Evolutionary conservation across 768 basidiomycete genomes (phyloP), one percentile per base, ranked within the genome.

Genomic region (Auriscalpium orientale): DNA sequence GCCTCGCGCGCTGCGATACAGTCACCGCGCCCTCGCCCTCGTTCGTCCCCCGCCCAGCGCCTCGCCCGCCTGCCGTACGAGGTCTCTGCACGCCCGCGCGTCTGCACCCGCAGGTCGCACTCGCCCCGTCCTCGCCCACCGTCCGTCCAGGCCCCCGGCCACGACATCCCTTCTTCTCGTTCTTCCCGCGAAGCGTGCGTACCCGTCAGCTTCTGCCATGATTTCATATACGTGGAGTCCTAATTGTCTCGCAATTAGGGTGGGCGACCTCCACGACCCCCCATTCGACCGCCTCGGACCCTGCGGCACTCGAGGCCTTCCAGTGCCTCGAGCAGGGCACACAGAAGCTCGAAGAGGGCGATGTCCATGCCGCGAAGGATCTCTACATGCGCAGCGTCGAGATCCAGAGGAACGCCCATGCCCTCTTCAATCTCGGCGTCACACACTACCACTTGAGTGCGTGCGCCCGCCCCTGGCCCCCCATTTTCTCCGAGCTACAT

Each of bases 371-470:
- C 51, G 91, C 91, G 51, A 91, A 87, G 68, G 74, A 74, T 48
- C 76, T 89, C 40, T 93, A 92, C 71, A 75, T 79, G 68, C 82
- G 89, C 61, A 91, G 89, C 64, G 80, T 84, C 33, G 84, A 91
- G 65, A 89, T 93, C 55, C 85, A 86, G 67, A 80, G 83, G 56
- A 88, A 79, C 54, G 87, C 89, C 10, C 89, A 86, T 68, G 84
- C 87, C 12, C 77, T 93, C 40, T 93, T 92, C 71, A 93, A 93
- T 67, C 78, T 92, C 13, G 91, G 91, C 45, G 91, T 93, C 34
- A 91, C 91, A 4, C 85, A 90, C 65, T 93, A 92, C 68, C 91
- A 93, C 69, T 79, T 92, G 49, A 91, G 90, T 92, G 67, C 56
- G 84, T 76, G 53, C 21, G 56, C 48, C 15, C 58, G 44, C 54